phyloP scores from a whole-genome alignment of 2,329 filamentous ascomycete genomes.

The Aspergillus sp. region DNA sequence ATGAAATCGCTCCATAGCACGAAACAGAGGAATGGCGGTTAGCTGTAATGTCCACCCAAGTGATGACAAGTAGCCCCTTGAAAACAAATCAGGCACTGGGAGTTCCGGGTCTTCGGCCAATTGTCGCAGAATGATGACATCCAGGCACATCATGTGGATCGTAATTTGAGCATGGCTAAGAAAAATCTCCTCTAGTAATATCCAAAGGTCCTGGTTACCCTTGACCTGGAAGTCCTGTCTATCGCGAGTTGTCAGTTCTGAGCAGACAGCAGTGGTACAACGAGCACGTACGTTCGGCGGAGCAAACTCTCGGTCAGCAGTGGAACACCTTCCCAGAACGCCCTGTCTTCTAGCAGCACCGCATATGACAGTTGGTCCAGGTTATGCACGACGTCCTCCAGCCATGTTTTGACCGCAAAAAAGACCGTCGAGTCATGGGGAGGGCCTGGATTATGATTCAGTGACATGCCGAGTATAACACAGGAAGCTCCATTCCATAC shows the following conservation, averaged over 20 bases:
- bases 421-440: conserved; percentile 30
- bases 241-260: conserved; percentile 4
- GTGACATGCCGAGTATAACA: not conserved
- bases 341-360: conserved; percentile 36
- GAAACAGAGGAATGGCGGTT: conserved; percentile 36
- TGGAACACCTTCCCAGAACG: conserved; percentile 47
- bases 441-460: conserved; percentile 24
- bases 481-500: conserved; percentile 21
- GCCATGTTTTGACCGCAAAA: conserved; percentile 40
- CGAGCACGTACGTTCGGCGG: conserved; percentile 33
- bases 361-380: conserved; percentile 34
- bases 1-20: conserved; percentile 29
- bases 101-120: conserved; percentile 27
- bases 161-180: conserved; percentile 38
- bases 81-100: conserved; percentile 27
- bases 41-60: conserved; percentile 36
- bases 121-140: conserved; percentile 32
- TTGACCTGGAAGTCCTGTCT: conserved; percentile 33
- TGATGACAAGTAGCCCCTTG: conserved; percentile 32
- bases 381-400: conserved; percentile 35
- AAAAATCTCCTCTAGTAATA: conserved; percentile 42
- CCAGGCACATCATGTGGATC: conserved; percentile 40
- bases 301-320: conserved; percentile 38
- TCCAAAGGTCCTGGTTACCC: conserved; percentile 26
- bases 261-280: not conserved